A percentile compares a stretch with the other conserved stretches of the same genome.
phyloP scores from a whole-genome alignment of 140 eudicot genomes.

The Stevia rebaudiana region DNA sequence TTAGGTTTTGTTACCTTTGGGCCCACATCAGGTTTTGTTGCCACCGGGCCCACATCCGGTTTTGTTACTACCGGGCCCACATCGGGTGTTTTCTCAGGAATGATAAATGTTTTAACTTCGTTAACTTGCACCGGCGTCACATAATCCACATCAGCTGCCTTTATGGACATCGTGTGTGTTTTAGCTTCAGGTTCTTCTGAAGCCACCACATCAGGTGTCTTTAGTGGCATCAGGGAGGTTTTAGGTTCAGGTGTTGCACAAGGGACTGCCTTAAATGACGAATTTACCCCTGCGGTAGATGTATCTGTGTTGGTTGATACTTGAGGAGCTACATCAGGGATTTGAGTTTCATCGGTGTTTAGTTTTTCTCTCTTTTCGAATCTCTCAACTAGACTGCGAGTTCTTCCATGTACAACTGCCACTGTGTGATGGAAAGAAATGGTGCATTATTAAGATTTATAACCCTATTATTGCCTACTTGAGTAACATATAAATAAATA shows the following conservation, averaged over 20 bases:
- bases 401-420: conserved; percentile 83
- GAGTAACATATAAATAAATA: neutral
- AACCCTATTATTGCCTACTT: conserved; percentile 2
- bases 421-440: conserved; percentile 35
- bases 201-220: conserved; percentile 2
- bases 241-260: conserved; percentile 16
- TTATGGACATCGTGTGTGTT: neutral
- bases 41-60: conserved; percentile 13
- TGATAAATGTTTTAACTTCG: conserved; percentile 19
- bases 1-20: conserved; percentile 7
- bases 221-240: conserved; percentile 26
- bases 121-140: neutral
- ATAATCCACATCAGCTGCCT: conserved; percentile 8
- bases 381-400: conserved; percentile 87
- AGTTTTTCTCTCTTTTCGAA: conserved; percentile 65
- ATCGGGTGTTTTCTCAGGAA: conserved; percentile 10
- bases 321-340: conserved; percentile 31
- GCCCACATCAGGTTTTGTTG: conserved; percentile 12
- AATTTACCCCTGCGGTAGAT: conserved; percentile 24
- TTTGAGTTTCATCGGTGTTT: conserved; percentile 34
- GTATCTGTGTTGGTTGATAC: conserved; percentile 27
- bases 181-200: conserved; percentile 17
- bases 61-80: neutral
- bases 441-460: conserved; percentile 3
- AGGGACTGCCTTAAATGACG: conserved; percentile 16